phyloP scores from a whole-genome alignment of 2,329 filamentous ascomycete species.

The Phialemoniopsis sp. region DNA sequence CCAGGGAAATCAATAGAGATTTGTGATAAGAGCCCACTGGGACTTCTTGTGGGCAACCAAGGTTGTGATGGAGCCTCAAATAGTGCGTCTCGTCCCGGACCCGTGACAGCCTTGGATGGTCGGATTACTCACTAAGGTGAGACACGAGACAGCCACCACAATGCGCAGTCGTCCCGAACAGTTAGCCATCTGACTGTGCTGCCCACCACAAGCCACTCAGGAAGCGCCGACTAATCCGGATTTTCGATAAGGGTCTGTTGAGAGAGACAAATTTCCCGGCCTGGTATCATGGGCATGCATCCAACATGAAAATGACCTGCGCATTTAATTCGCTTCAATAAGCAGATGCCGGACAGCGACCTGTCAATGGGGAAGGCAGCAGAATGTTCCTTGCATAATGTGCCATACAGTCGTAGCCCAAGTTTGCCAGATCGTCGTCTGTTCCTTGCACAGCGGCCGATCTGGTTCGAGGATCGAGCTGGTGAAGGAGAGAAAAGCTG shows the following conservation, averaged over 20 bases:
- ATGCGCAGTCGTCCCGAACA: neutral
- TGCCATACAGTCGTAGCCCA: neutral
- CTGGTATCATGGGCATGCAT: neutral
- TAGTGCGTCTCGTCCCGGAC: neutral
- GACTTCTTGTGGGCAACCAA: too few species aligned
- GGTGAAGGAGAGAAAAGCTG: too few species aligned
- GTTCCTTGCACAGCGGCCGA: too few species aligned
- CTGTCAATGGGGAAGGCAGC: slow-evolving; percentile 6
- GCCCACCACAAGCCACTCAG: slow-evolving; percentile 2
- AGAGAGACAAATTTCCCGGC: too few species aligned
- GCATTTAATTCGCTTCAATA: neutral
- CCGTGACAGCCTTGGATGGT: neutral
- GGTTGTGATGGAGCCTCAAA: neutral
- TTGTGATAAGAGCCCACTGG: too few species aligned
- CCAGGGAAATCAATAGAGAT: too few species aligned
- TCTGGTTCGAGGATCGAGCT: too few species aligned
- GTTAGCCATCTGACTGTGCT: slow-evolving; percentile 7
- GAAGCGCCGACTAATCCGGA: neutral
- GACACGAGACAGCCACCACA: slow-evolving; percentile 1
- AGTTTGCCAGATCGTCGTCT: too few species aligned
- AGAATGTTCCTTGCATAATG: neutral
- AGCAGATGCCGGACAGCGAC: slow-evolving; percentile 3
- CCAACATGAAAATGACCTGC: neutral
- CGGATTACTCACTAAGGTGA: neutral
- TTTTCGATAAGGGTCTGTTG: too few species aligned